Evolutionary conservation across 257 asterid species (phyloP).

Genomic region (Galeopsis tetrahit): DNA sequence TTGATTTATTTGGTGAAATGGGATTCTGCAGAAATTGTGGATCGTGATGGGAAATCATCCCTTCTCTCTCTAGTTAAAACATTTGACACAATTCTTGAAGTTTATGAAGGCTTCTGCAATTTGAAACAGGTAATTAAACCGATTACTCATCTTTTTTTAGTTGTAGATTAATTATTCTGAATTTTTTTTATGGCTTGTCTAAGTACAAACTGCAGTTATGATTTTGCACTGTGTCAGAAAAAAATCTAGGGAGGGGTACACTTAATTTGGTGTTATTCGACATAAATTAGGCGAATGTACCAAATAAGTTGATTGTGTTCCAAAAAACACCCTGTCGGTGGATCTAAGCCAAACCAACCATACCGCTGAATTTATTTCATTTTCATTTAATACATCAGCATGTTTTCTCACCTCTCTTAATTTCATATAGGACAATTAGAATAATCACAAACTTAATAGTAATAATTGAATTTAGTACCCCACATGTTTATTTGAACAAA

Average conservation of each 20-base stretch:
- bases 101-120: slow-evolving; percentile 94
- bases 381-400: slow-evolving; percentile 30
- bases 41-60: slow-evolving; percentile 87
- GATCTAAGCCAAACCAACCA: slow-evolving; percentile 37
- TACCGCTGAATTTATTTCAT: slow-evolving; percentile 34
- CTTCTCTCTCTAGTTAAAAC: slow-evolving; percentile 84
- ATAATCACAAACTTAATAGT: neutral
- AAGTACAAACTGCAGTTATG: slow-evolving; percentile 10
- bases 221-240: slow-evolving; percentile 19
- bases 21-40: slow-evolving; percentile 75
- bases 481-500: neutral
- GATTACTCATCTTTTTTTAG: neutral
- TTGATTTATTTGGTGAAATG: slow-evolving; percentile 32
- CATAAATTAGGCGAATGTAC: slow-evolving; percentile 16
- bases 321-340: slow-evolving; percentile 45
- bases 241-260: slow-evolving; percentile 24
- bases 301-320: slow-evolving; percentile 30
- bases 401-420: slow-evolving; percentile 18
- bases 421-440: slow-evolving; percentile 11
- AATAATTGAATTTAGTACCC: neutral
- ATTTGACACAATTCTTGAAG: slow-evolving; percentile 90
- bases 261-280: slow-evolving; percentile 22
- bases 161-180: slow-evolving; percentile 1
- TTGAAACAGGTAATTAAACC: slow-evolving; percentile 70
- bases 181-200: neutral